Evolutionary conservation across 208 protist genomes (phyloP).

Genomic region (Sergeia podlipaevii): DNA sequence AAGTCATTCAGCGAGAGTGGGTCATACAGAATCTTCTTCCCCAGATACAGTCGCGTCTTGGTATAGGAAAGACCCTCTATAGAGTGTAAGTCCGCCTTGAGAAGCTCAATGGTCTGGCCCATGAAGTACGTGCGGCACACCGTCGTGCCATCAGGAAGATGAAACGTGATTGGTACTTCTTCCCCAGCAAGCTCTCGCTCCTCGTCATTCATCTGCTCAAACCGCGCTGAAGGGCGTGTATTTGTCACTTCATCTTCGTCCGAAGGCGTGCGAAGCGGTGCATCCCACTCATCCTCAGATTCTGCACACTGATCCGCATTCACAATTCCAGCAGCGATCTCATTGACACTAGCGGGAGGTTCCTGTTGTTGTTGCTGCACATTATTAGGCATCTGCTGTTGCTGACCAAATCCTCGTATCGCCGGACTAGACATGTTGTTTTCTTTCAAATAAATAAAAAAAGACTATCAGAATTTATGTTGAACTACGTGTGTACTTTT

Average conservation of each 20-base stretch:
- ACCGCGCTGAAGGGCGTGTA: slow-evolving; percentile 1
- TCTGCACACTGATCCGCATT: slow-evolving; percentile 32
- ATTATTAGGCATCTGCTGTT: slow-evolving; percentile 1
- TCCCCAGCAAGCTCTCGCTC: slow-evolving; percentile 72
- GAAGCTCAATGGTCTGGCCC: slow-evolving; percentile 73
- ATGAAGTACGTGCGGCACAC: slow-evolving; percentile 49
- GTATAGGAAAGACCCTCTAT: slow-evolving; percentile 60
- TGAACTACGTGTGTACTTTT: no score
- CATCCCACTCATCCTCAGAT: slow-evolving; percentile 75
- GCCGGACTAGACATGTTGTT: no score
- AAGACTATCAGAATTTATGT: no score
- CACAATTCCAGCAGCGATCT: neutral
- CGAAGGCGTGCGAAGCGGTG: slow-evolving; percentile 15
- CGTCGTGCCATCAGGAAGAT: slow-evolving; percentile 30
- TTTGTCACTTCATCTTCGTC: neutral
- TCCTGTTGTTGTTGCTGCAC: neutral
- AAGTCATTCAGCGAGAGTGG: slow-evolving; percentile 80
- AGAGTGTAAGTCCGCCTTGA: slow-evolving; percentile 74
- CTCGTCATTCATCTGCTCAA: slow-evolving; percentile 39
- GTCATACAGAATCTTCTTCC: slow-evolving; percentile 57
- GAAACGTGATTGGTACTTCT: slow-evolving; percentile 23
- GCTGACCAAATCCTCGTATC: no score
- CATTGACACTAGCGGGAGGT: no score
- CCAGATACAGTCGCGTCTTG: slow-evolving; percentile 59
- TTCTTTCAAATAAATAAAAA: no score